These are phyloP conservation scores for Favolaschia claudopus DNA, from an alignment of 768 basidiomycete species.

Conservation along the genomic window DNA sequence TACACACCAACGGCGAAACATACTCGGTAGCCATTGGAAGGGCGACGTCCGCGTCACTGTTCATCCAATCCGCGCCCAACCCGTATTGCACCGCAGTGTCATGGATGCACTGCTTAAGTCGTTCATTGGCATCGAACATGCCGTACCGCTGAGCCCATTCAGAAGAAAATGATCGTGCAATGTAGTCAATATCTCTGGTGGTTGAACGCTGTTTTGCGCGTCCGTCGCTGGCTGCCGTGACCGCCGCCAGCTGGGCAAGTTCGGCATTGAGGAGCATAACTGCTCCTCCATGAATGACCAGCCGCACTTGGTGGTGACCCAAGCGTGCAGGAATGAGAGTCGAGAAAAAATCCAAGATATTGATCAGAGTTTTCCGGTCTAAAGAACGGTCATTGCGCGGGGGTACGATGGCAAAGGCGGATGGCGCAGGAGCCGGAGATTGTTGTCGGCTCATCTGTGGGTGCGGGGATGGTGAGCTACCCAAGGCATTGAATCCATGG, in stretches of 20 bases:
- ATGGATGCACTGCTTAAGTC: conserved; percentile 63
- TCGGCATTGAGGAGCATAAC: conserved; percentile 72
- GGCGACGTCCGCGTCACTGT: conserved; percentile 74
- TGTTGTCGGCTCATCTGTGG: not conserved
- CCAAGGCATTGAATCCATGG: conserved; percentile 15
- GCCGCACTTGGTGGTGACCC: conserved; percentile 54
- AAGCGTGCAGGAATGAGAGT: conserved; percentile 54
- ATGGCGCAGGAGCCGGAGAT: conserved; percentile 2
- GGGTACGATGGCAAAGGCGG: conserved; percentile 25
- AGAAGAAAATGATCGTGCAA: conserved; percentile 63
- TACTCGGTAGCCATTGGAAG: conserved; percentile 72
- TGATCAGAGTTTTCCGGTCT: conserved; percentile 49
- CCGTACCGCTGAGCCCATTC: conserved; percentile 58
- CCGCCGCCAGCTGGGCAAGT: conserved; percentile 28
- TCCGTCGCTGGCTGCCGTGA: conserved; percentile 25
- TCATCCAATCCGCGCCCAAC: conserved; percentile 80
- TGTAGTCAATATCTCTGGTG: conserved; percentile 75
- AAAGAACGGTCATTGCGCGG: conserved; percentile 49
- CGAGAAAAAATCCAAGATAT: conserved; percentile 60
- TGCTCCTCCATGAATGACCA: conserved; percentile 77
- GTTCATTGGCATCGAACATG: conserved; percentile 57
- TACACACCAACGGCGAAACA: conserved; percentile 37
- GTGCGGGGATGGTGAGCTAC: not conserved
- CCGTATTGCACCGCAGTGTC: conserved; percentile 58
- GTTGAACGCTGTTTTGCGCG: conserved; percentile 51